Base-by-base conservation (phyloP, 257 asterid species). In the Primulina huaijiensis region DNA sequence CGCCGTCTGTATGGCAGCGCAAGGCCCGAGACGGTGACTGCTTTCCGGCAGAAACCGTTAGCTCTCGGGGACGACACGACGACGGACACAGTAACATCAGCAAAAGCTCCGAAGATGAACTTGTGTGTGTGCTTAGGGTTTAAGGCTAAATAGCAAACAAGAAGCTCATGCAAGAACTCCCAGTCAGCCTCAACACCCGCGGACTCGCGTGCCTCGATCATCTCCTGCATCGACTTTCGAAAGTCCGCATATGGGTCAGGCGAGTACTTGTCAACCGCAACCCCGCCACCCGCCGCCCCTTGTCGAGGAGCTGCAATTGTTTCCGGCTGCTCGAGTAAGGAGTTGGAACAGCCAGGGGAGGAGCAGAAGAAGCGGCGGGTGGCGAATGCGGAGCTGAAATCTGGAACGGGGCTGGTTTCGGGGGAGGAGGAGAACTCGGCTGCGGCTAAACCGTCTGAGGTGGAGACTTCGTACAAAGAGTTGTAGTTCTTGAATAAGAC, bases 291-390 rank as follows among this genome's bases (percentile, higher is more conserved):
- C 25, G 25, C 25, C 25, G 25, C 25, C 25, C 25, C 25, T 23
- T 23, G 25, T 23, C 25, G 25, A 23, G 25, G 25, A 23, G 25
- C 25, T 23, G 25, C 25, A 23, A 23, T 23, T 23, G 25, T 58
- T 53, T 12, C 68, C 40, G 66, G 74, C 50, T 75, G 79, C 50
- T 84, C 88, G 52, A 83, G 8, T 55, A 90, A 87, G 75, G 96
- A 89, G 74, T 87, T 91, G 12, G 97, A 85, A 74, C 64, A 71
- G 6, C 97, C 97, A 1, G 97, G 97, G 27, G 93, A 80, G 60
- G 96, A 75, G 78, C 84, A 81, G 82, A 91, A 91, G 86, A 91
- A 91, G 58, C 96, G 88, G 64, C 76, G 86, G 74, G 97, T 87
- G 71, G 92, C 91, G 74, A 85, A 89, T 56, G 87, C 76, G 20